phyloP scores from a whole-genome alignment of 805 yeast genomes.

The Ogataea neopini region DNA sequence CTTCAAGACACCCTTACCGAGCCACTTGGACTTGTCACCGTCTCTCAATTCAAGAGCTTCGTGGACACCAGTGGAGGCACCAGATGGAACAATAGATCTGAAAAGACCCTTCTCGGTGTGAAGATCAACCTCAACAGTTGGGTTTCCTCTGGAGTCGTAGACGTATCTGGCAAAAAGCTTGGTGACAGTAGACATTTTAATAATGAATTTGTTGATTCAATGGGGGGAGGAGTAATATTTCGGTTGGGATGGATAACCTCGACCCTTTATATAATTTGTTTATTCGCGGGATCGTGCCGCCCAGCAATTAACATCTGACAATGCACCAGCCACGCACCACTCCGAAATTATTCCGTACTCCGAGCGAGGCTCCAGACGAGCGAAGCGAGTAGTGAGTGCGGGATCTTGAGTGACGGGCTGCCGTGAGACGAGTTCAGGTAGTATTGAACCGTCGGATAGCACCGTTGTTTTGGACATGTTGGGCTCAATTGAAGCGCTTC shows the following conservation, averaged over 20 bases:
- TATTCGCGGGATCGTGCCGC: slow-evolving; percentile 2
- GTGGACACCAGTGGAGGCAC: slow-evolving; percentile 99
- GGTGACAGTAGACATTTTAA: slow-evolving; percentile 58
- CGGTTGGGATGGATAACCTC: background rate
- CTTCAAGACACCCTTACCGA: slow-evolving; percentile 97
- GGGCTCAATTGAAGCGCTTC: too few species aligned
- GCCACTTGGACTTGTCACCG: slow-evolving; percentile 96
- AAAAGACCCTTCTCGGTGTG: slow-evolving; percentile 89
- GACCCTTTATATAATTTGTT: slow-evolving; percentile 2
- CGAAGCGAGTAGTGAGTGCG: background rate
- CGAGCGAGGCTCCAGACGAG: background rate
- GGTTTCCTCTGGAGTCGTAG: slow-evolving; percentile 99
- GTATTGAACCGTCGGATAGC: too few species aligned
- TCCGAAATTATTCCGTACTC: slow-evolving; percentile 6
- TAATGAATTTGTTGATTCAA: background rate
- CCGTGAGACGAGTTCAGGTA: too few species aligned
- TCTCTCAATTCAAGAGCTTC: slow-evolving; percentile 99
- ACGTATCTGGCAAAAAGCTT: slow-evolving; percentile 94
- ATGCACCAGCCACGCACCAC: slow-evolving; percentile 8
- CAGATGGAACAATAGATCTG: slow-evolving; percentile 98
- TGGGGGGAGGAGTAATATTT: background rate
- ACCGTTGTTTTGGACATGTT: too few species aligned
- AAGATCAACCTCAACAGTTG: slow-evolving; percentile 98
- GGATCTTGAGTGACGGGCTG: too few species aligned
- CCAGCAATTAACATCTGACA: slow-evolving; percentile 6